These are phyloP conservation scores for Trichoderma harzianum DNA, from an alignment of 2,329 filamentous ascomycete genomes.

Conservation along the genomic window DNA sequence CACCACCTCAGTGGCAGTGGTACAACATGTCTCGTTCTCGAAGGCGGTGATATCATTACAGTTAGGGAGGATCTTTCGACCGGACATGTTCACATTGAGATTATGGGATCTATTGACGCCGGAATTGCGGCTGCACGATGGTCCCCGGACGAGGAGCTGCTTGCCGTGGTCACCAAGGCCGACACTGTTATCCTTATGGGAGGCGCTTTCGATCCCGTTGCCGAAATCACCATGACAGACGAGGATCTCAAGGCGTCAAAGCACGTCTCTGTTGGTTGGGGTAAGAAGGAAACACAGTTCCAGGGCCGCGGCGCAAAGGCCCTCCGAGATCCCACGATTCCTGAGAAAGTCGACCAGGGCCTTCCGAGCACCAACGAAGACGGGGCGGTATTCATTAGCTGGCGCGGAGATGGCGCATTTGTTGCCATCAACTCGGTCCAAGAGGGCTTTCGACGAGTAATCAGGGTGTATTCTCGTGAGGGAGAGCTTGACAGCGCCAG, in stretches of 20 bases:
- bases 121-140: constrained; percentile 86
- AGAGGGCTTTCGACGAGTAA: constrained; percentile 65
- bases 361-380: constrained; percentile 72
- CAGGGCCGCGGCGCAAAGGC: constrained; percentile 85
- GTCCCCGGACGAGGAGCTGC: constrained; percentile 92
- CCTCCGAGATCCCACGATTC: constrained; percentile 88
- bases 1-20: constrained; percentile 82
- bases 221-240: constrained; percentile 65
- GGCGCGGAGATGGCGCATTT: constrained; percentile 91
- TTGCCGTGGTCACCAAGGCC: constrained; percentile 77
- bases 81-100: constrained; percentile 66
- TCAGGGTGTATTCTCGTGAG: constrained; percentile 87
- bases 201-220: constrained; percentile 78
- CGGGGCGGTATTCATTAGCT: constrained; percentile 69
- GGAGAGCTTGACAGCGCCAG: constrained; percentile 89
- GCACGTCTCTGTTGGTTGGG: constrained; percentile 97
- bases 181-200: constrained; percentile 89
- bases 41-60: constrained; percentile 85
- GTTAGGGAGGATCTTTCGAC: constrained; percentile 59
- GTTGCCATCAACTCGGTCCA: constrained; percentile 83
- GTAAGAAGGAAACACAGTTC: constrained; percentile 97
- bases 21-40: constrained; percentile 77
- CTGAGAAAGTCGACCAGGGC: constrained; percentile 86
- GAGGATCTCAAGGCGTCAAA: constrained; percentile 85
- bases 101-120: constrained; percentile 88